These are phyloP conservation scores for Candida golubevii DNA, from an alignment of 805 yeast species.

Conservation along the genomic window DNA sequence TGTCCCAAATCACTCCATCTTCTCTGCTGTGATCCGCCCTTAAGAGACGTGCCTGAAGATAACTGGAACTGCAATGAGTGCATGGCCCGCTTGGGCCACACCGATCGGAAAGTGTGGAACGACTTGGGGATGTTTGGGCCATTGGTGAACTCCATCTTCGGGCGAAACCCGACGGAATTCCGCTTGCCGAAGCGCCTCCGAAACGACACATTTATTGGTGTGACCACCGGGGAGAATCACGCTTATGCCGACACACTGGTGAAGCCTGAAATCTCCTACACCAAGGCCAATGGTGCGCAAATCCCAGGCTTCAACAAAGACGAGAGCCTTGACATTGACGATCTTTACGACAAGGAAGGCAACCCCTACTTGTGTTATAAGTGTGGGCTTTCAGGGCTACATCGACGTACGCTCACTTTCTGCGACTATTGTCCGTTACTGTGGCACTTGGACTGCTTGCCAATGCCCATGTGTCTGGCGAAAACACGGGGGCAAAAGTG, in stretches of 20 bases:
- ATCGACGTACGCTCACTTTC: constrained; percentile 49
- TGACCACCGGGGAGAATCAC: constrained; percentile 61
- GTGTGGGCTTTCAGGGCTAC: constrained; percentile 69
- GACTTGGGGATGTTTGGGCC: constrained; percentile 49
- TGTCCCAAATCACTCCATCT: constrained; percentile 93
- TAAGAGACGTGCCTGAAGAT: constrained; percentile 79
- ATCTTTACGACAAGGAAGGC: constrained; percentile 63
- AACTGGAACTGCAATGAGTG: constrained; percentile 90
- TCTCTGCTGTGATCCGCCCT: constrained; percentile 86
- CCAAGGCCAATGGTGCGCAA: constrained; percentile 30
- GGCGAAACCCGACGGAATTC: constrained; percentile 40
- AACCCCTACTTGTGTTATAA: constrained; percentile 66
- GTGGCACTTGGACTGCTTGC: constrained; percentile 88
- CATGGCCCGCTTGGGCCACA: constrained; percentile 36
- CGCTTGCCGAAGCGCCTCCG: constrained; percentile 63
- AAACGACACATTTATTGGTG: constrained; percentile 65
- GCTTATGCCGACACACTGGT: constrained; percentile 55
- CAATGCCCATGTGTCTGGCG: constrained; percentile 67
- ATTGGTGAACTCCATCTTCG: constrained; percentile 63
- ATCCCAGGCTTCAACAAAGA: constrained; percentile 36
- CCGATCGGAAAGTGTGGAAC: constrained; percentile 20
- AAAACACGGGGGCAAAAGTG: constrained; percentile 76
- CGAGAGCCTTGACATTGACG: constrained; percentile 58
- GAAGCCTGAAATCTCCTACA: constrained; percentile 47
- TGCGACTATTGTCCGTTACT: constrained; percentile 81